phyloP scores from a whole-genome alignment of 2,329 filamentous ascomycete species.

The Talaromyces funiculosus region DNA sequence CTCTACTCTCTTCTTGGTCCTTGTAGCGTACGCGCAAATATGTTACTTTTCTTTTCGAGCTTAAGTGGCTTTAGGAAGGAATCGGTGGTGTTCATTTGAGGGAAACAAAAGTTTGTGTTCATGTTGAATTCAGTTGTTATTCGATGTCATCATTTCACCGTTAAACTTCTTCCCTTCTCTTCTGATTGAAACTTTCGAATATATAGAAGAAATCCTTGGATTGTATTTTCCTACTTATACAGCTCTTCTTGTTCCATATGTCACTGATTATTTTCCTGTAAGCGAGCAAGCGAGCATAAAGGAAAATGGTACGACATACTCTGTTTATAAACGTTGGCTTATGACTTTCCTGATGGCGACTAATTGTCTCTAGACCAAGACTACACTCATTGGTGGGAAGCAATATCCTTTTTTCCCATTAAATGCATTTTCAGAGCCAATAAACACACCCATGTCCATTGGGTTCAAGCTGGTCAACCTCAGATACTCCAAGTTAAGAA shows the following conservation, averaged over 20 bases:
- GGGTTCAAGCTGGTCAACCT: no score
- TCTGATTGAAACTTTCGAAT: not conserved
- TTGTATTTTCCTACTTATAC: not conserved
- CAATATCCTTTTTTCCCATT: no score
- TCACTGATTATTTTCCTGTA: not conserved
- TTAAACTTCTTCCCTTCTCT: not conserved
- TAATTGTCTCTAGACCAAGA: no score
- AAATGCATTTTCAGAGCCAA: no score
- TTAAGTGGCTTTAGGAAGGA: not conserved
- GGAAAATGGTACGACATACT: not conserved
- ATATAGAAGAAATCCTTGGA: not conserved
- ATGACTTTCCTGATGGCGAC: not conserved
- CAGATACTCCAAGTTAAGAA: no score
- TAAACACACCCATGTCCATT: no score
- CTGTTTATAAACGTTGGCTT: not conserved
- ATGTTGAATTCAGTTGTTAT: not conserved
- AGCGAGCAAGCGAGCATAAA: not conserved
- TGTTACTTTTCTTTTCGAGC: slow-evolving; percentile 17
- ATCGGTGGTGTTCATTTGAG: slow-evolving; percentile 3
- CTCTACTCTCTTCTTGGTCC: slow-evolving; percentile 19
- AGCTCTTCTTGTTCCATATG: not conserved
- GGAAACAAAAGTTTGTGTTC: not conserved
- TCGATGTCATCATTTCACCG: not conserved
- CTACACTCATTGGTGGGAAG: no score
- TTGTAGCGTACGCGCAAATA: slow-evolving; percentile 26